Percentiles rank a stretch among this genome's conserved stretches.
Evolutionary conservation across 805 yeast genomes (phyloP).

Genomic region (Isabelozyma heimii): DNA sequence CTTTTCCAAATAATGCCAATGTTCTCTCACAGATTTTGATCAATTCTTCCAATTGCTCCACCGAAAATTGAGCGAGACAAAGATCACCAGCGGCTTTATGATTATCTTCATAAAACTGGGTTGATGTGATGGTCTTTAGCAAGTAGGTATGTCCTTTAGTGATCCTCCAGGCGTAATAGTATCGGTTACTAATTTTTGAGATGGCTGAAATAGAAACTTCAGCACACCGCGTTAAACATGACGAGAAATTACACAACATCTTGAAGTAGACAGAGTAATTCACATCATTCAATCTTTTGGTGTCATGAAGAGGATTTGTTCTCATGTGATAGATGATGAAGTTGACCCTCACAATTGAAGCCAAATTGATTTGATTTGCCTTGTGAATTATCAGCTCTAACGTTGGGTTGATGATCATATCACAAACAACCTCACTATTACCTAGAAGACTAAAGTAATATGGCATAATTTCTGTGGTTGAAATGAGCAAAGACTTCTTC

Average conservation of each 20-base stretch:
- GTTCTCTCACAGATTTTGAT: constrained; percentile 23
- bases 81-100: constrained; percentile 9
- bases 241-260: constrained; percentile 17
- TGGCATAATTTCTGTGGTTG: constrained; percentile 32
- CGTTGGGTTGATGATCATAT: constrained; percentile 34
- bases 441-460: constrained; percentile 34
- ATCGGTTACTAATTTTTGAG: constrained; percentile 33
- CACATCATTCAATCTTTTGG: constrained; percentile 11
- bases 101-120: constrained; percentile 27
- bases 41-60: constrained; percentile 23
- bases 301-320: constrained; percentile 17
- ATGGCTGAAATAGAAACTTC: constrained; percentile 33
- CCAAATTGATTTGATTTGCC: constrained; percentile 26
- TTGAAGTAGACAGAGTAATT: constrained; percentile 14
- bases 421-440: constrained; percentile 31
- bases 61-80: constrained; percentile 11
- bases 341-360: constrained; percentile 29
- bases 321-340: constrained; percentile 23
- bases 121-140: constrained; percentile 25
- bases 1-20: constrained; percentile 19
- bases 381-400: constrained; percentile 30
- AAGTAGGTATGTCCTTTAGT: constrained; percentile 33
- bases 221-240: constrained; percentile 22
- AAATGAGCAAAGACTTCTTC: constrained; percentile 27
- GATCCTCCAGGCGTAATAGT: constrained; percentile 40